Base-by-base conservation (phyloP, 2,329 filamentous ascomycete genomes). In the Alternaria sp. region DNA sequence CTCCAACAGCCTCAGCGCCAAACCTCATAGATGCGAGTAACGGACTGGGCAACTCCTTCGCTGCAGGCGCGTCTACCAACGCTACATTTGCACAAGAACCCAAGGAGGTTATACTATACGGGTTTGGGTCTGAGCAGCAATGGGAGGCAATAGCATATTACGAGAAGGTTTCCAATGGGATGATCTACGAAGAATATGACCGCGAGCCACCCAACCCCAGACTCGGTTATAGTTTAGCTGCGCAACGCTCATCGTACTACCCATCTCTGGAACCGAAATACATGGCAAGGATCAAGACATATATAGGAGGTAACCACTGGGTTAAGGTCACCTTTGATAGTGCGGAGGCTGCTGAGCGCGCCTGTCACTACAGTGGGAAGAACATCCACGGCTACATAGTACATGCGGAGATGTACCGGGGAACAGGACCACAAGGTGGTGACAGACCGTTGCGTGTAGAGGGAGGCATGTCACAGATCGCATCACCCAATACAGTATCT, bases 121-220 rank as follows among this genome's bases (percentile, higher is more conserved):
- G 94, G 30, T 97, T 94, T 79, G 87, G 78, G 82, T 89, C 80
- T 85, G 84, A 86, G 5, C 76, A 79, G 8, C 86, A 89, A 74
- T 97, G 95, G 86, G 93, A 94, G 28, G 93, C 93, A 34, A 90
- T 98, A 70, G 89, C 91, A 68, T 92, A 92, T 80, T 98, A 91
- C 81, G 94, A 97, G 82, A 87, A 90, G 62, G 89, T 97, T 43
- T 94, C 92, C 7, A 80, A 81, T 32, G 94, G 94, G 27, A 82
- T 88, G 64, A 92, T 97, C 75, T 94, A 94, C 79, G 94, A 98
- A 81, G 94, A 97, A 80, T 98, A 98, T 79, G 89, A 93, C 9
- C 89, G 94, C 64, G 89, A 92, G 65, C 90, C 94, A n/a, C 91
- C 92, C 3, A 84, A 88, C 57, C 85, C 89, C 64, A 86, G 90